phyloP scores from a whole-genome alignment of 2,329 filamentous ascomycete species.

The Mariannaea elegans region DNA sequence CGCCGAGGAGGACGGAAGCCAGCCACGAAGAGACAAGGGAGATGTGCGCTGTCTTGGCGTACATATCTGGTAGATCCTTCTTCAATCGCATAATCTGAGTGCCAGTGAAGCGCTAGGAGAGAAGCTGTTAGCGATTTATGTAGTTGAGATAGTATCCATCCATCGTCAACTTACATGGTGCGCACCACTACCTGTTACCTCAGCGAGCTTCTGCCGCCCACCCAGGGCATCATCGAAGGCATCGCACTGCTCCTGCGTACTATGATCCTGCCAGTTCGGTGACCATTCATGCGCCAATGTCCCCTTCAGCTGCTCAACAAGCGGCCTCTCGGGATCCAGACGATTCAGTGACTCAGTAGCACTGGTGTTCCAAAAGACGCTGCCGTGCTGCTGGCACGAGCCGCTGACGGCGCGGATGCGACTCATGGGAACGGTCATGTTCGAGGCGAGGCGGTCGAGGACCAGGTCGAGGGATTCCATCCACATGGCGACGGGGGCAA shows the following conservation, averaged over 20 bases:
- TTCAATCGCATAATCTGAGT: slow-evolving; percentile 93
- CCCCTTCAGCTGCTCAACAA: slow-evolving; percentile 76
- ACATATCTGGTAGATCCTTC: slow-evolving; percentile 81
- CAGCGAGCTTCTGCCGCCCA: slow-evolving; percentile 72
- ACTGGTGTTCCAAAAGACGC: slow-evolving; percentile 86
- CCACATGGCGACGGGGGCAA: slow-evolving; percentile 93
- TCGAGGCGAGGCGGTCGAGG: slow-evolving; percentile 74
- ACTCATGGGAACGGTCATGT: slow-evolving; percentile 70
- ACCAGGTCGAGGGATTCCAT: slow-evolving; percentile 92
- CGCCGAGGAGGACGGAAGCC: slow-evolving; percentile 87
- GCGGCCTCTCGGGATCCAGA: slow-evolving; percentile 66
- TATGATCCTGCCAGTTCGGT: slow-evolving; percentile 98
- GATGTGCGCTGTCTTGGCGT: slow-evolving; percentile 82
- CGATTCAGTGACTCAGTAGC: slow-evolving; percentile 71
- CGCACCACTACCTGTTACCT: slow-evolving; percentile 87
- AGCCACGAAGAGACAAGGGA: slow-evolving; percentile 96
- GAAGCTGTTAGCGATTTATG: slow-evolving; percentile 3
- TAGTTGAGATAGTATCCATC: not conserved
- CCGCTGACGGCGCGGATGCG: slow-evolving; percentile 85
- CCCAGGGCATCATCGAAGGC: slow-evolving; percentile 81
- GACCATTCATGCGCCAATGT: slow-evolving; percentile 87
- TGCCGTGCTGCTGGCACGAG: slow-evolving; percentile 97
- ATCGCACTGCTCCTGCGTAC: slow-evolving; percentile 92
- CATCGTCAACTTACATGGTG: slow-evolving; percentile 76
- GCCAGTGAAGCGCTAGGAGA: slow-evolving; percentile 85